phyloP scores from a whole-genome alignment of 495 filamentous ascomycete species.

The Penicillium maclennaniae region DNA sequence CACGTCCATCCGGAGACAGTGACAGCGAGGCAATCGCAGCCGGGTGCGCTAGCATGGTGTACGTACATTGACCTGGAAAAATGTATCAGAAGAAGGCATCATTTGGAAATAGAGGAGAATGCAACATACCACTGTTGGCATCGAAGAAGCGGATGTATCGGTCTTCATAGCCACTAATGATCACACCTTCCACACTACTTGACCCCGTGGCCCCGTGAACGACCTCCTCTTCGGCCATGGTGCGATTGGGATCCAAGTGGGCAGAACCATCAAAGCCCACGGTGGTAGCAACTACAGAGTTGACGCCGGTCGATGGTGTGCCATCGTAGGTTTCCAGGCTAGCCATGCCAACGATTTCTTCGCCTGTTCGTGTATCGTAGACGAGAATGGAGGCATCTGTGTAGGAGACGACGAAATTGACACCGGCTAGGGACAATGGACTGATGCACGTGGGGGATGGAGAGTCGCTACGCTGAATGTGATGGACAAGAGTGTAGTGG shows the following conservation, averaged over 20 bases:
- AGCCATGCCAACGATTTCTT: conserved; percentile 88
- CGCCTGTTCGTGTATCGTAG: conserved; percentile 86
- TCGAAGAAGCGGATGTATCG: conserved; percentile 94
- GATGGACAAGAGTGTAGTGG: conserved; percentile 71
- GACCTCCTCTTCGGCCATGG: conserved; percentile 61
- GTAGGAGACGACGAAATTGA: conserved; percentile 91
- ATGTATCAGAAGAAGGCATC: conserved; percentile 28
- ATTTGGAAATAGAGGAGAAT: background rate
- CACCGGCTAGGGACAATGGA: conserved; percentile 77
- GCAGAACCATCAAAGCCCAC: conserved; percentile 68
- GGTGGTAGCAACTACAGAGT: conserved; percentile 85
- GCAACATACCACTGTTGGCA: conserved; percentile 87
- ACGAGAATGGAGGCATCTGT: conserved; percentile 84
- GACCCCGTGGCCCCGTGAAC: conserved; percentile 80
- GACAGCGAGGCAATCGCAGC: conserved; percentile 86
- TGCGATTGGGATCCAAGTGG: conserved; percentile 59
- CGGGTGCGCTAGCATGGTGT: conserved; percentile 95
- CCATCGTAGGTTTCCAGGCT: conserved; percentile 90
- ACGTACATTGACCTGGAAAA: conserved; percentile 91
- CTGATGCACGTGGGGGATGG: conserved; percentile 90
- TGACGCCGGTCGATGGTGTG: conserved; percentile 77
- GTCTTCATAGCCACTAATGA: conserved; percentile 95
- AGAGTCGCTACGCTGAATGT: conserved; percentile 66
- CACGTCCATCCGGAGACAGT: conserved; percentile 84
- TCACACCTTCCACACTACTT: conserved; percentile 82